A percentile compares a stretch with the other conserved stretches of the same genome.
Conservation (phyloP, 345 rosid genomes). For the Salix caprea region DNA sequence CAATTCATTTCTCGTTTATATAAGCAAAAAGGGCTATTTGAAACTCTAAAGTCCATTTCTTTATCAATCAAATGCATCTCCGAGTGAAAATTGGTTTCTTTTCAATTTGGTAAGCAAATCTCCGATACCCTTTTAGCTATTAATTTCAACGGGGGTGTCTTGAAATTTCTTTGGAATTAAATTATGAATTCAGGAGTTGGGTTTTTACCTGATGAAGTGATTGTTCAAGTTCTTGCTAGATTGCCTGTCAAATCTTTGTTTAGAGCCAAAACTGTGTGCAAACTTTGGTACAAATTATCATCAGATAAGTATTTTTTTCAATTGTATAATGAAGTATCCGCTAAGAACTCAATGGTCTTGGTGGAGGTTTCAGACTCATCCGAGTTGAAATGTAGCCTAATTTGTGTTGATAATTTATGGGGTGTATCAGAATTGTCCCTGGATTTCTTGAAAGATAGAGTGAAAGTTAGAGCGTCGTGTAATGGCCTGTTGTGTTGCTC, state of each 20-base stretch:
- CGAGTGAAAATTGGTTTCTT: background rate
- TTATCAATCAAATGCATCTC: background rate
- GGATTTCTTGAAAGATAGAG: conserved; percentile 65
- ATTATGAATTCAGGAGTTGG: conserved; percentile 33
- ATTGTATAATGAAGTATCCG: conserved; percentile 51
- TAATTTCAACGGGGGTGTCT: background rate
- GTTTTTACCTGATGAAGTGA: conserved; percentile 69
- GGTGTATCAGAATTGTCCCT: conserved; percentile 75
- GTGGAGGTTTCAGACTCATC: conserved; percentile 56
- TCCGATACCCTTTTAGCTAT: background rate
- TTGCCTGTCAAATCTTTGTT: conserved; percentile 69
- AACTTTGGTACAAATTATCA: conserved; percentile 57
- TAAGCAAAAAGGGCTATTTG: background rate
- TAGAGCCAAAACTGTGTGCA: conserved; percentile 68
- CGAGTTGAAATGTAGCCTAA: conserved; percentile 44
- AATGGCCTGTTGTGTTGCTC: conserved; percentile 88
- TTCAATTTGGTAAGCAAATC: conserved; percentile 11
- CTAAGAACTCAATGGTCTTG: conserved; percentile 45
- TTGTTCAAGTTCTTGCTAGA: conserved; percentile 62
- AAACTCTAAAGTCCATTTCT: background rate
- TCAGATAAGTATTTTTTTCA: conserved; percentile 53
- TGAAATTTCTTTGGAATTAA: background rate
- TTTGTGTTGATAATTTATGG: conserved; percentile 55
- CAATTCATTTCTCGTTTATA: background rate
- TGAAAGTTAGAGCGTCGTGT: conserved; percentile 74